A percentile compares a stretch with the other conserved stretches of the same genome.
Evolutionary conservation across 1,139 yeast species (phyloP).

Genomic region (Candida sojae): DNA sequence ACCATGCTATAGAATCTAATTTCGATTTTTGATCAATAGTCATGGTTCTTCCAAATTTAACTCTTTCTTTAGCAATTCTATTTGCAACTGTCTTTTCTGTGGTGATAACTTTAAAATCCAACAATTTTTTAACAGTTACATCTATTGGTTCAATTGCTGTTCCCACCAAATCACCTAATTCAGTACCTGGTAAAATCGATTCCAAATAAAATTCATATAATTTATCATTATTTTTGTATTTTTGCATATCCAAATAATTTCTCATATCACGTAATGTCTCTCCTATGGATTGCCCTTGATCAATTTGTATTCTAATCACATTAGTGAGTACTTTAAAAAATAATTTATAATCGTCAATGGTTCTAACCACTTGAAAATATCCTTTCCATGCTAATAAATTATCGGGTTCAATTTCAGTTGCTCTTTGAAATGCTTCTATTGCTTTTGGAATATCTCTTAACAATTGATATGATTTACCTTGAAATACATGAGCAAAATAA

Average conservation of each 20-base stretch:
- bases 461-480: slow-evolving; percentile 59
- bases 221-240: slow-evolving; percentile 27
- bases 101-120: slow-evolving; percentile 42
- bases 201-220: slow-evolving; percentile 51
- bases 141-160: slow-evolving; percentile 51
- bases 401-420: slow-evolving; percentile 55
- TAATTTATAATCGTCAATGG: slow-evolving; percentile 36
- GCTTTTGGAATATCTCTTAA: slow-evolving; percentile 46
- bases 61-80: slow-evolving; percentile 34
- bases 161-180: slow-evolving; percentile 58
- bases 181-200: slow-evolving; percentile 63
- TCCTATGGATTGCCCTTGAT: slow-evolving; percentile 39
- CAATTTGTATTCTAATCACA: slow-evolving; percentile 21
- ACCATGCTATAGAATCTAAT: slow-evolving; percentile 50
- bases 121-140: slow-evolving; percentile 50
- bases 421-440: slow-evolving; percentile 50
- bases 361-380: slow-evolving; percentile 45
- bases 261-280: slow-evolving; percentile 52
- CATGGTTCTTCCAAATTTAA: slow-evolving; percentile 38
- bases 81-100: slow-evolving; percentile 41
- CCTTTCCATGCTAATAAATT: slow-evolving; percentile 84
- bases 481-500: slow-evolving; percentile 66
- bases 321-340: slow-evolving; percentile 49
- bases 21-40: slow-evolving; percentile 31
- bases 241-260: slow-evolving; percentile 41